Evolutionary conservation across 1,284 basidiomycete species (phyloP).

Genomic region (Fomitopsis palustris): DNA sequence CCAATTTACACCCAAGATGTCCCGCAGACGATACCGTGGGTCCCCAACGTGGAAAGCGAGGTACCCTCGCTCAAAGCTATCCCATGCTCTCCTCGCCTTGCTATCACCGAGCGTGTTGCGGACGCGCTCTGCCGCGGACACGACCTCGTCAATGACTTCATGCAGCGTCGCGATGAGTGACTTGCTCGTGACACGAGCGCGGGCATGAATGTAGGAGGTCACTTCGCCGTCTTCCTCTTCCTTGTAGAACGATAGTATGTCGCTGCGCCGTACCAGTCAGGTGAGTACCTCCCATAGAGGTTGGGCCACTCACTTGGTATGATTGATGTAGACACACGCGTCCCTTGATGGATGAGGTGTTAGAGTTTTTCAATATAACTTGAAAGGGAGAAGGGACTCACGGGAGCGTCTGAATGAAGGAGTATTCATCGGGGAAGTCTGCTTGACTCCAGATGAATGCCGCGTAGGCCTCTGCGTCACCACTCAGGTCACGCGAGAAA

Average conservation of each 20-base stretch:
- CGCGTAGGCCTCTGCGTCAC: constrained; percentile 11
- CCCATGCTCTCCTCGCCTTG: constrained; percentile 12
- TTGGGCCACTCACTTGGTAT: constrained; percentile 2
- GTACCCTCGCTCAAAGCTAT: constrained; percentile 14
- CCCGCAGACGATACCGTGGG: constrained; percentile 8
- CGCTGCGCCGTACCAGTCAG: background rate
- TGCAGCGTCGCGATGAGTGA: constrained; percentile 4
- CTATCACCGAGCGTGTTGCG: constrained; percentile 12
- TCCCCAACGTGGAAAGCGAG: constrained; percentile 4
- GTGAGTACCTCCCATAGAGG: background rate
- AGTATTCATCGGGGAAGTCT: constrained; percentile 10
- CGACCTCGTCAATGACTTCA: constrained; percentile 14
- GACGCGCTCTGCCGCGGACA: constrained; percentile 7
- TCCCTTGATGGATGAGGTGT: constrained; percentile 5
- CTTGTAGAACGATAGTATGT: constrained; percentile 17
- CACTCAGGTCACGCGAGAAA: constrained; percentile 8
- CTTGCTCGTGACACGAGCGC: constrained; percentile 10
- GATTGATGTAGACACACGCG: constrained; percentile 9
- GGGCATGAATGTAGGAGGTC: constrained; percentile 10
- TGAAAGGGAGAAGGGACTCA: constrained; percentile 2
- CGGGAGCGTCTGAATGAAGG: constrained; percentile 13
- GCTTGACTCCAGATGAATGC: constrained; percentile 16
- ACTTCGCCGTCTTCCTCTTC: constrained; percentile 12
- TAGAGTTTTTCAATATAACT: background rate
- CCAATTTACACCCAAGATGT: constrained; percentile 1